Base-by-base conservation (phyloP, 2,329 filamentous ascomycete species). In the Ustulina deusta region DNA sequence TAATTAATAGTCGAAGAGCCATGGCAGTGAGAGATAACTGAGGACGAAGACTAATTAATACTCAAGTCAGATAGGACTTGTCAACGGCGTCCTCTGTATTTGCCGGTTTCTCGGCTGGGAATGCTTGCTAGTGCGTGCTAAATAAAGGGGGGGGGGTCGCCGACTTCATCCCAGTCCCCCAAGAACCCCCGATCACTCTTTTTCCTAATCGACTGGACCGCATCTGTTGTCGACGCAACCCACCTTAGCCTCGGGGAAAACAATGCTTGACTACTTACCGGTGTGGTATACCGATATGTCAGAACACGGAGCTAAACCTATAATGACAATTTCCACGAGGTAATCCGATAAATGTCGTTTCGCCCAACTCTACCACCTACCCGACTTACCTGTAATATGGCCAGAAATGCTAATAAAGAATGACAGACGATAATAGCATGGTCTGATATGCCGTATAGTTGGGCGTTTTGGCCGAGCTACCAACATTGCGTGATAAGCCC, bases 91-190 rank as follows among this genome's bases (percentile, higher is more conserved):
- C 54, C 4, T 44, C 15, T 56, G 34, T 17, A 22, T 38, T 15
- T 34, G 52, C 38, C 58, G 51, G 42, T 49, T 51, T 34, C 61
- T 59, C 32, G 25, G 62, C 62, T 48, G 62, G 61, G 51, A 44
- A 38, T 61, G 25, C 40, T 56, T 25, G 51, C 56, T 66, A 52
- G 59, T 48, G 38, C 46, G 54, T 40, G 32, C 32, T 51, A 60
- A 49, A 36, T 38, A 38, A 42, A 49, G 22, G 48, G 27, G 22
- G 48, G 27, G 40, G 65, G 60, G 55, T 67, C 65, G 65, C 65
- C 65, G 65, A 67, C 65, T 67, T 63, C 34, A 63, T 61, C 52
- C 52, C 46, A 38, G 51, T 27, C 54, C 34, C 20, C 13, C 22
- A 15, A 22, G 6, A 15, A 15, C 60, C 54, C 32, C 32, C 38